Base-by-base conservation (phyloP, 2,329 filamentous ascomycete genomes). In the Penicillium frequentans region DNA sequence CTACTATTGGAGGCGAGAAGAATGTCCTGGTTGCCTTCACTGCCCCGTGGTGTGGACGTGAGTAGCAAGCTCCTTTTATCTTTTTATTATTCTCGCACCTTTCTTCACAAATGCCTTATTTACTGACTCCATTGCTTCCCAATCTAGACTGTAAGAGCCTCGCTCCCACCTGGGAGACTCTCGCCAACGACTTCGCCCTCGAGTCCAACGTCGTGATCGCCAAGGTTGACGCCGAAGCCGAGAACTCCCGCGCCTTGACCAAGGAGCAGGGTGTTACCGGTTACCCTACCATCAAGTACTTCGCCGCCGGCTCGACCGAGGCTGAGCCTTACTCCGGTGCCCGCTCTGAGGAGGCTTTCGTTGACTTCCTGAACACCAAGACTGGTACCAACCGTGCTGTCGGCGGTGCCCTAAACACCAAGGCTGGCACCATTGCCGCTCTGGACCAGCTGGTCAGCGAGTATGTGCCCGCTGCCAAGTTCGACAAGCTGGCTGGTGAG, bases 241-340 rank as follows among this genome's bases (percentile, higher is more conserved):
- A 90, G 68, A 91, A 91, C 76, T 86, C 89, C 76, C 97, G 96
- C 79, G 84, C 84, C 45, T 86, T 88, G 49, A 88, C 92, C 51
- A 77, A 86, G 71, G 86, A 88, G 51, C 88, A 95, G 72, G 91
- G 87, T 59, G 86, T 99, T 65, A 84, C 84, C 54, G 91, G 89
- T 35, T 99, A 96, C 83, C 95, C 95, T 49, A 99, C 95, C 61
- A 96, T 99, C 82, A 96, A 96, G 81, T 99, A 89, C 85, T 99
- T 97, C 85, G 85, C 91, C 66, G 90, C 89, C 75, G 93, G 92
- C 67, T 90, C 87, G 71, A 90, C 84, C 62, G 86, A 89, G 70
- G 76, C 86, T 46, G 83, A 88, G 67, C 72, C 81, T 46, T 99
- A 97, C 83, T 79, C 82, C 53, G 88, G 90, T 59, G 90, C 84